These are phyloP conservation scores for Anastatica hierochuntica DNA, from an alignment of 345 rosid species.

Conservation along the genomic window DNA sequence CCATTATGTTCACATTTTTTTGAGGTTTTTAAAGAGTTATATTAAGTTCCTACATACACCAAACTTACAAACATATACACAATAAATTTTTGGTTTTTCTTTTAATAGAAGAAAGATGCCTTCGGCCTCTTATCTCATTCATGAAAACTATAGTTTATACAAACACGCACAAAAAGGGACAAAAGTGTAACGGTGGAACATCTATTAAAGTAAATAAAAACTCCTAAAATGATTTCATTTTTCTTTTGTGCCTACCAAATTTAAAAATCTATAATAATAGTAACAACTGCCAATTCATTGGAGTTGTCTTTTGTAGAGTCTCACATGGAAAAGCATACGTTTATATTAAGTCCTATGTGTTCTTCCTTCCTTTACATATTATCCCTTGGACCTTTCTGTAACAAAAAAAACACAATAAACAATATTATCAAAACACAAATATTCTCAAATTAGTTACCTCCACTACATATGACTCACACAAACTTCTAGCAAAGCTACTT, in stretches of 20 bases:
- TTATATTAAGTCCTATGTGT: conserved; percentile 19
- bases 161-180: conserved; percentile 11
- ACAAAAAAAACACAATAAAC: conserved; percentile 17
- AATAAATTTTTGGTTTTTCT: too few species aligned
- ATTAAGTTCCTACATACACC: too few species aligned
- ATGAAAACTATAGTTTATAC: conserved; percentile 12
- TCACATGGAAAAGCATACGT: conserved; percentile 24
- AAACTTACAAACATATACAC: too few species aligned
- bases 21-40: too few species aligned
- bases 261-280: conserved; percentile 12
- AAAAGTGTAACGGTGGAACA: conserved; percentile 22
- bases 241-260: conserved; percentile 8
- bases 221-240: background rate
- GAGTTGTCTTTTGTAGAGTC: conserved; percentile 20
- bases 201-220: conserved; percentile 14
- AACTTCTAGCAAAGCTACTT: background rate
- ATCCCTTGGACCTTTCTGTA: conserved; percentile 28
- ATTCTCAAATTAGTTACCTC: conserved; percentile 23
- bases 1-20: too few species aligned
- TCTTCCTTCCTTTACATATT: conserved; percentile 25
- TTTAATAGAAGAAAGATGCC: conserved; percentile 24
- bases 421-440: conserved; percentile 17
- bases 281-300: conserved; percentile 22
- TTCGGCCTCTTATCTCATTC: conserved; percentile 21
- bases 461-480: conserved; percentile 16